Base-by-base conservation (phyloP, 2,329 filamentous ascomycete species). In the Fusarium camptoceras region DNA sequence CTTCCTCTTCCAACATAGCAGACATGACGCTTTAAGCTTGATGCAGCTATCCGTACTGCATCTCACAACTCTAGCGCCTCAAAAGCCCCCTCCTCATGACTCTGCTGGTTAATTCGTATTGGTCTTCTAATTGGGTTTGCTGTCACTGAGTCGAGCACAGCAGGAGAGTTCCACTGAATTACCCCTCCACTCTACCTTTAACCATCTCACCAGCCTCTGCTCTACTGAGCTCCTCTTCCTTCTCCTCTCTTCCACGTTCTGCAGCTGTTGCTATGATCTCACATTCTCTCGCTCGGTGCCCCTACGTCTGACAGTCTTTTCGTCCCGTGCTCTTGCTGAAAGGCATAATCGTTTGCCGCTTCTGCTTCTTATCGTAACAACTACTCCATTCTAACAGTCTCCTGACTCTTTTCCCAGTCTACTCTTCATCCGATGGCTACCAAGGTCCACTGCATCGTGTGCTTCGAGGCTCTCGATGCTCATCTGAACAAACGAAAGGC, bases 401-500 rank as follows among this genome's bases (percentile, higher is more conserved):
- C 57, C 46, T 62, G 51, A 55, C 60, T 43, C 30, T 42, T 55
- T 59, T 54, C 22, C 48, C 37, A 43, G 41, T 43, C 46, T 49
- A 47, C 41, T 48, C 41, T 37, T 62, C 61, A 56, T 50, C 50
- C 46, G 37, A 98, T 98, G 95, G 95, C 96, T 50, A 91, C 92
- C 60, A 82, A 88, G 75, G 91, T 91, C 64, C 95, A 98, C 81
- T 98, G 94, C 81, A 89, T 95, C 76, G 94, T 91, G 81, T 98
- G 94, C 84, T 98, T 99, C 85, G 96, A 99, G 82, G 86, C 86
- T 42, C 89, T 99, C 39, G 86, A 89, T 51, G 91, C 94, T 56
- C 88, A 89, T 65, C 92, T 97, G 72, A 88, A 93, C 72, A 83
- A 87, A 69, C 90, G 91, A 66, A 85, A 90, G 62, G 83, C 92